A percentile compares a stretch with the other conserved stretches of the same genome.
These are phyloP conservation scores for Beauveria rudraprayagi DNA, from an alignment of 2,329 filamentous ascomycete species.

Conservation along the genomic window DNA sequence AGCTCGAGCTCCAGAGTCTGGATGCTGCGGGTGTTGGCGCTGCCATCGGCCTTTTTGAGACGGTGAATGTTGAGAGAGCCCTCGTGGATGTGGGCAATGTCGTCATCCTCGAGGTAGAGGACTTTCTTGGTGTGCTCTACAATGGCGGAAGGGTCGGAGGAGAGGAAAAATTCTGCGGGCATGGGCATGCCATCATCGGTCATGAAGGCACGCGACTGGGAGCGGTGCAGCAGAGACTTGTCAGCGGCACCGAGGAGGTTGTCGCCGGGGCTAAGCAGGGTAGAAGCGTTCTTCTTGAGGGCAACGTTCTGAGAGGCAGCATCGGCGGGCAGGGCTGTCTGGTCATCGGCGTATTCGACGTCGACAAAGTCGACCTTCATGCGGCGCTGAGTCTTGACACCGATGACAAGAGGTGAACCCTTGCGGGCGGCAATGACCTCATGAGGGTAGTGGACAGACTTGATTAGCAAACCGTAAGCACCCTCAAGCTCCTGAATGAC, in stretches of 20 bases:
- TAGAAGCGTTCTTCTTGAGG: constrained; percentile 75
- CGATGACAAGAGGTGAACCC: constrained; percentile 94
- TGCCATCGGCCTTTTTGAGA: constrained; percentile 91
- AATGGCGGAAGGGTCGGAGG: constrained; percentile 95
- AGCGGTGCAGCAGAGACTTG: constrained; percentile 96
- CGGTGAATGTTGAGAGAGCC: constrained; percentile 98
- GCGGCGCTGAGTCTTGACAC: constrained; percentile 93
- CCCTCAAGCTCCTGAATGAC: constrained; percentile 98
- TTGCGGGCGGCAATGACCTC: constrained; percentile 97
- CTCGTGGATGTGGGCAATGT: constrained; percentile 99
- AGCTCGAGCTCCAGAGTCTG: constrained; percentile 98
- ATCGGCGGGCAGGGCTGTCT: constrained; percentile 78
- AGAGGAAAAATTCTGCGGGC: constrained; percentile 98
- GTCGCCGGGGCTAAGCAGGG: constrained; percentile 56
- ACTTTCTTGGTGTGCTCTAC: constrained; percentile 99
- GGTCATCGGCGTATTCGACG: constrained; percentile 90
- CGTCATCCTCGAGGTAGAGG: constrained; percentile 97
- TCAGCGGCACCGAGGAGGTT: constrained; percentile 76
- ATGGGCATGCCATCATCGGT: constrained; percentile 97
- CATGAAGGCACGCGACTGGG: constrained; percentile 96
- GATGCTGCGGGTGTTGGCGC: constrained; percentile 93
- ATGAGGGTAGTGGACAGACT: constrained; percentile 97
- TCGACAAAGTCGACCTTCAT: constrained; percentile 99
- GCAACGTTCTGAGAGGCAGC: constrained; percentile 93
- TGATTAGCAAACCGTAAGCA: constrained; percentile 93